phyloP scores from a whole-genome alignment of 116 monocot genomes.

The Trichopus zeylanicus region DNA sequence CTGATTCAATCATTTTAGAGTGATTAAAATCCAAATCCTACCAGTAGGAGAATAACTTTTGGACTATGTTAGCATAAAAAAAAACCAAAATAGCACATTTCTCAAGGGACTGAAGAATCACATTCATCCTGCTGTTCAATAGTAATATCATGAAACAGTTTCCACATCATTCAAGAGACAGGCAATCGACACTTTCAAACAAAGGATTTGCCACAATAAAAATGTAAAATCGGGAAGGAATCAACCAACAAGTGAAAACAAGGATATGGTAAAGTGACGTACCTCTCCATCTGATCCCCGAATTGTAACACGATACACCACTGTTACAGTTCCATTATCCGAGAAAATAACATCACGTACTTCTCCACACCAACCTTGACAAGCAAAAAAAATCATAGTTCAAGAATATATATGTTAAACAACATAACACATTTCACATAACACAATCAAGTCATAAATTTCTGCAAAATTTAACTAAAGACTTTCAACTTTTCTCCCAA shows the following conservation, averaged over 20 bases:
- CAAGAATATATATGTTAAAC: not conserved
- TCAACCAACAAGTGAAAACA: not conserved
- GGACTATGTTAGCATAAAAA: no score
- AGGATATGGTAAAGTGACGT: constrained; percentile 1
- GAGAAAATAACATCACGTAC: constrained; percentile 63
- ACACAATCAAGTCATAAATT: no score
- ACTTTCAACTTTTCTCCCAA: no score
- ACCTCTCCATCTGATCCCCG: constrained; percentile 87
- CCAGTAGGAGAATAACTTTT: no score
- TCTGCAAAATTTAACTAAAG: no score
- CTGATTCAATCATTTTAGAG: no score
- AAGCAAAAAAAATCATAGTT: constrained; percentile 4
- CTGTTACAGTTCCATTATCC: constrained; percentile 62
- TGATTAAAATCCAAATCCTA: no score
- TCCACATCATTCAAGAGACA: not conserved
- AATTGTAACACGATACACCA: constrained; percentile 76
- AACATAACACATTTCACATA: not conserved
- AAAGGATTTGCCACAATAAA: not conserved
- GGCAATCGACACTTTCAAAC: not conserved
- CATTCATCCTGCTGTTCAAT: no score
- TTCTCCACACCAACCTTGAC: constrained; percentile 91
- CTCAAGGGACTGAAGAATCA: no score
- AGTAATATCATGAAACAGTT: not conserved
- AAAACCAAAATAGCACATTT: no score
- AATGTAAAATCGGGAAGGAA: not conserved